Base-by-base conservation (phyloP, 768 basidiomycete genomes). In the Boletus subparvulus region DNA sequence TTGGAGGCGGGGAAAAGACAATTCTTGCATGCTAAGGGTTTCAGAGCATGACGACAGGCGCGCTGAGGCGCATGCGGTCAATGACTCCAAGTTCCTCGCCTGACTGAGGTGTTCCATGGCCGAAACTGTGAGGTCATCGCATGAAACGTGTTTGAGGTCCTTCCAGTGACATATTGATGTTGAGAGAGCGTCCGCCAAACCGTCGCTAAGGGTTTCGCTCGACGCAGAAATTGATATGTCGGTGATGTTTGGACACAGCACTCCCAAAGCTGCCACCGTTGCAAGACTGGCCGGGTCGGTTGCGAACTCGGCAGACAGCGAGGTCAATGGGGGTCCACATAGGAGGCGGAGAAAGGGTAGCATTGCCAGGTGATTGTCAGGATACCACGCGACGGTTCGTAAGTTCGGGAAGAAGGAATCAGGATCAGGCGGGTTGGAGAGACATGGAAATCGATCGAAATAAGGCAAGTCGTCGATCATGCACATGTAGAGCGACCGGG, bases 381-480 rank as follows among this genome's bases (percentile, higher is more conserved):
- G 64, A 41, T 55, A 69, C 67, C 67, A 69, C 13, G 50, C 58
- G 24, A 71, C 40, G 30, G 56, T 56, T 4, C 28, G 59, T n/a
- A 69, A 26, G 48, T 63, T 69, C 0, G 61, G 64, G 30, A 71
- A 70, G 44, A 69, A 66, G 19, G 58, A 37, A 6, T 42, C 41
- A 7, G 46, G 40, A 9, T 59, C 45, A 4, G 59, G 67, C 10
- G 58, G 64, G 37, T 45, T 44, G 10, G 59, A 56, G 47, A 69
- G 48, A 48, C 40, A 66, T 2, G 53, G 24, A 19, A 56, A 53
- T 26, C 41, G 44, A 32, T 61, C 50, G 36, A 36, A 49, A 26
- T 17, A 45, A n/a, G 64, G 59, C 17, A 48, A 7, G 26, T 55
- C 55, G n/a, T 68, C 66, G 8, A 63, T 49, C 61, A 59, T 59